phyloP scores from a whole-genome alignment of 306 rosid genomes.

The Malus asiatica region DNA sequence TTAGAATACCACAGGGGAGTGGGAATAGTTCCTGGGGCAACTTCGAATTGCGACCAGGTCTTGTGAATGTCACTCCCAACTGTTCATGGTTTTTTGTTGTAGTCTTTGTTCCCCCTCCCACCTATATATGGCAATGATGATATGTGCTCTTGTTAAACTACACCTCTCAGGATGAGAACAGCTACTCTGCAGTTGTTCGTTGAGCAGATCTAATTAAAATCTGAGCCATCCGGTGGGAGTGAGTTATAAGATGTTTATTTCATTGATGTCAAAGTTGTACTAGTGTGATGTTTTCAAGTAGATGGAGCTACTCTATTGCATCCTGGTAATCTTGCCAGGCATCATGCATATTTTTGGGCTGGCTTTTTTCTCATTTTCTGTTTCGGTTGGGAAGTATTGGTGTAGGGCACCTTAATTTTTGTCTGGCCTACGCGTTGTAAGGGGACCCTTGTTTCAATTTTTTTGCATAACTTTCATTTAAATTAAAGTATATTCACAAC shows the following conservation, averaged over 20 bases:
- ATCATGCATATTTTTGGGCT: not conserved
- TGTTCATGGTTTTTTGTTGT: not conserved
- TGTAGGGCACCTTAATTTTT: not conserved
- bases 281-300: not conserved
- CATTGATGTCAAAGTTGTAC: not conserved
- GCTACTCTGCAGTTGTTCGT: conserved; percentile 3
- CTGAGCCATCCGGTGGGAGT: conserved; percentile 7
- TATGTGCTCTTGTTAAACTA: not conserved
- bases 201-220: not conserved
- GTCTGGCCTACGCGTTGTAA: not conserved
- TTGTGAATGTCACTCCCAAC: not conserved
- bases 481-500: not conserved
- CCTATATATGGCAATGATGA: not conserved
- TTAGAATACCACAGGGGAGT: not conserved
- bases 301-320: not conserved
- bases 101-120: not conserved
- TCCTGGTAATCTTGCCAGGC: not conserved
- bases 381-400: not conserved
- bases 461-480: not conserved
- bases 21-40: no score
- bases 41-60: not conserved
- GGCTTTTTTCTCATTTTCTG: not conserved
- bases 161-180: conserved; percentile 14
- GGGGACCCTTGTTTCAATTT: not conserved
- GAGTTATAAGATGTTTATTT: not conserved